Evolutionary conservation across 192 early-diverging fungal species (phyloP), one percentile per base, ranked within the genome.

Genomic region (Podila minutissima): DNA sequence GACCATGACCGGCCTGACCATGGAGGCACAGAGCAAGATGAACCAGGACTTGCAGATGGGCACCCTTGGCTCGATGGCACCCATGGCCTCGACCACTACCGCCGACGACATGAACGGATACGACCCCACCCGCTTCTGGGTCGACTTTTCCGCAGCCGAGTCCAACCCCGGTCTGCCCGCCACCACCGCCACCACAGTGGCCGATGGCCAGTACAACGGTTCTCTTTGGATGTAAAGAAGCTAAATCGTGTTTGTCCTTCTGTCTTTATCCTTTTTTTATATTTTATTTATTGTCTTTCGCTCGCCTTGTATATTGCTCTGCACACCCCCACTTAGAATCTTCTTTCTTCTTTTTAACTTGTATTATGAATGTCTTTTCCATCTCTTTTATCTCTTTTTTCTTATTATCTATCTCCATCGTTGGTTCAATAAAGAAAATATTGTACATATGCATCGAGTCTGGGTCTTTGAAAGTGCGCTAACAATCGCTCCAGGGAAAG

Each of bases 41-140:
- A 75, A 26, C 19, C 76, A 81, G n/a, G 71, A 71, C 19, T 41
- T 73, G 41, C 71, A 63, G 46, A 22, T 79, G 37, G 60, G 33
- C 59, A 67, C 24, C 59, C 6, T 60, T 15, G 41, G 37, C 62
- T 35, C 62, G 31, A 11, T 33, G 62, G 62, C 20, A 10, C 12
- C 37, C 51, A 35, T n/a, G 20, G 35, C 38, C 13, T 51, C 26
- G 12, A 33, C 31, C 12, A 10, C 31, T 11, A 32, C 59, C 15
- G 19, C 59, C 12, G 59, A 61, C 7, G 59, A 33, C 5, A 26
- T 61, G 1, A 37, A 35, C 7, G 66, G 61, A 12, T 81, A 81
- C 11, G 77, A 73, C 20, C 70, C 70, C 13, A 67, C 76, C 2
- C 70, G 72, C 19, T 81, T 81, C 57, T 81, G 77, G 77, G 67